Evolutionary conservation across 108 stramenopile species (phyloP), one percentile per base, ranked within the genome.

Genomic region (Pseudonitzschia multiseries): DNA sequence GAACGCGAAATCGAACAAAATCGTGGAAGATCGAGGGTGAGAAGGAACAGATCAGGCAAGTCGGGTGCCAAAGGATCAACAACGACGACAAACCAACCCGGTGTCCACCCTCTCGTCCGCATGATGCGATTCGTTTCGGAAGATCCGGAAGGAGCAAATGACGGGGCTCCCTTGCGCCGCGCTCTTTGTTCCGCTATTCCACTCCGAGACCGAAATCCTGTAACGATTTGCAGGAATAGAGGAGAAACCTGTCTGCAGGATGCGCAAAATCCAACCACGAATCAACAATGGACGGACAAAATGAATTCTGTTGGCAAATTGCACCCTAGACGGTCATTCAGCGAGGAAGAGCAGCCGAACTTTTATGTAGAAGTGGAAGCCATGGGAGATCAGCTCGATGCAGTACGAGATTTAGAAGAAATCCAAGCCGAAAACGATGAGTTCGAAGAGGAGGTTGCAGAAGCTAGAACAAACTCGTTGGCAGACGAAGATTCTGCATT

Each of bases 401-500:
- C 29, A 57, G 43, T 78, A 8, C 32, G 33, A 41, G 71, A 78
- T 53, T 32, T 78, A 57, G 50, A 78, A 4, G 71, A 78, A 27
- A 46, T 78, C 36, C 15, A 65, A 66, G 20, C 61, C 2, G 28
- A 70, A 43, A 66, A 68, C 18, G 51, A 59, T 0, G 24, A 43
- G 29, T 40, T 65, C 8, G 40, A 33, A n/a, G 51, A 60, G 9
- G 50, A 57, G 20, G 41, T 33, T 0, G 57, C 57, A 13, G 53
- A 66, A 33, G 74, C 74, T 26, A 57, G 74, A 31, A n/a, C 64
- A 14, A 29, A 64, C 1, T 75, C 74, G 40, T 56, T 75, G 4
- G 67, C 57, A 3, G 74, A 75, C 59, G 74, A 68, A 27, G 74
- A 75, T 68, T 75, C 74, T 36, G 67, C 74, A 28, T 75, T 75